Evolutionary conservation across 148 eudicot genomes (phyloP).

Genomic region (Drosera capensis): DNA sequence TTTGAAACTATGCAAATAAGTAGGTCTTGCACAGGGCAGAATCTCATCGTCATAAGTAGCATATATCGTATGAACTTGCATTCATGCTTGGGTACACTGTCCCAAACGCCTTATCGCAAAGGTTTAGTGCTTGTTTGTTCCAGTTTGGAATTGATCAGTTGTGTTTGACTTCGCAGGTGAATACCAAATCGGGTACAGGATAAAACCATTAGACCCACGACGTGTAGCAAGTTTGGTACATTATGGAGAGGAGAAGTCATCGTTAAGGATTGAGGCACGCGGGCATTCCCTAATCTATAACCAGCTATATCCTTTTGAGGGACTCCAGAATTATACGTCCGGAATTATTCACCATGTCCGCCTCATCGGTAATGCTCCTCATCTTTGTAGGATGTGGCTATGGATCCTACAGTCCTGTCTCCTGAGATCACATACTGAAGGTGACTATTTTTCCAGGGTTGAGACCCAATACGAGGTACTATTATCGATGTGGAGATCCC

Average conservation of each 20-base stretch:
- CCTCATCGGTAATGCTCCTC: constrained; percentile 43
- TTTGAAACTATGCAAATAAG: too few species aligned
- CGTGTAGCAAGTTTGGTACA: constrained; percentile 51
- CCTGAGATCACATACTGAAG: neutral
- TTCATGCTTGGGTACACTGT: too few species aligned
- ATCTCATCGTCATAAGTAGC: too few species aligned
- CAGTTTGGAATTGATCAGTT: neutral
- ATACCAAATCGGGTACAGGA: constrained; percentile 57
- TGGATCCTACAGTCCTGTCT: too few species aligned
- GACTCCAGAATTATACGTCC: constrained; percentile 87
- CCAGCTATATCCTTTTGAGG: constrained; percentile 85
- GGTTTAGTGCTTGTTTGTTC: too few species aligned
- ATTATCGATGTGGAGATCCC: constrained; percentile 87
- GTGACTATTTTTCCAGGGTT: constrained; percentile 41
- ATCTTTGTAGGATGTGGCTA: neutral
- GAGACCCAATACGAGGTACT: constrained; percentile 47
- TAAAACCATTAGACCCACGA: constrained; percentile 57
- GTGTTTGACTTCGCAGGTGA: constrained; percentile 46
- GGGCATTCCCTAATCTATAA: constrained; percentile 64
- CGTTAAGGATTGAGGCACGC: constrained; percentile 34
- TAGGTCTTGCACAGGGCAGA: too few species aligned
- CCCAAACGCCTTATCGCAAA: too few species aligned
- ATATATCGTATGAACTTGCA: too few species aligned
- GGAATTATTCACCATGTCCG: constrained; percentile 96
- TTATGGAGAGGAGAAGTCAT: constrained; percentile 32